A percentile compares a stretch with the other conserved stretches of the same genome.
Evolutionary conservation across 495 filamentous ascomycete genomes (phyloP).

Genomic region (Tuber brumale): DNA sequence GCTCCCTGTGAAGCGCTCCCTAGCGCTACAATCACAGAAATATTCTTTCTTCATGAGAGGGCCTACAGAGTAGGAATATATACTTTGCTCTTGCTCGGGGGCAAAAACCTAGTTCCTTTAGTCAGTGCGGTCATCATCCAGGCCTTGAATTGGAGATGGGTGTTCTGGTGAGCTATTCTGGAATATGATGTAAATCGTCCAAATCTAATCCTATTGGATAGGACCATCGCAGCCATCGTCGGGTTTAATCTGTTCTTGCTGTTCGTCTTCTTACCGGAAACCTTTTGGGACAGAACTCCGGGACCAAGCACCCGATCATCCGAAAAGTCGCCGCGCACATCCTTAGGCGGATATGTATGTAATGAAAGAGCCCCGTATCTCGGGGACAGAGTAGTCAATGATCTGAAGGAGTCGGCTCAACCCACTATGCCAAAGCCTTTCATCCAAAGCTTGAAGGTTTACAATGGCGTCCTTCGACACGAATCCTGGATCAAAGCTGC

Average conservation of each 20-base stretch:
- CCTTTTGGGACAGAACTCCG: constrained; percentile 89
- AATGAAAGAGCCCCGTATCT: constrained; percentile 1
- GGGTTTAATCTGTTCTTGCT: constrained; percentile 65
- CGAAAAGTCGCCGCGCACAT: constrained; percentile 33
- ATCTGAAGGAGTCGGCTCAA: not conserved
- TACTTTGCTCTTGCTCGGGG: constrained; percentile 78
- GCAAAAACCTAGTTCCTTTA: constrained; percentile 86
- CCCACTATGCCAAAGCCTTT: constrained; percentile 53
- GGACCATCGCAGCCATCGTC: constrained; percentile 81
- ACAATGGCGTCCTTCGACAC: constrained; percentile 66
- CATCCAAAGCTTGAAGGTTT: constrained; percentile 61
- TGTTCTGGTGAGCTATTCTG: constrained; percentile 62
- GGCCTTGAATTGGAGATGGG: constrained; percentile 78
- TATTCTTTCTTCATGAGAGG: constrained; percentile 91
- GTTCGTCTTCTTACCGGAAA: constrained; percentile 91
- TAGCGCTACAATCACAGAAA: constrained; percentile 90
- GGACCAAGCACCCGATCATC: constrained; percentile 49
- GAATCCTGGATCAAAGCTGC: constrained; percentile 75
- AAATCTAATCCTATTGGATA: constrained; percentile 38
- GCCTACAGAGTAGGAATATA: constrained; percentile 96
- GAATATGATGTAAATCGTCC: constrained; percentile 15
- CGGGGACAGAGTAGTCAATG: not conserved
- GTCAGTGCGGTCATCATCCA: constrained; percentile 83
- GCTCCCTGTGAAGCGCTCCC: constrained; percentile 85
- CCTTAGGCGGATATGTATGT: constrained; percentile 32